Evolutionary conservation across 2,329 filamentous ascomycete species (phyloP), one percentile per base, ranked within the genome.

Genomic region (Onygena corvina): DNA sequence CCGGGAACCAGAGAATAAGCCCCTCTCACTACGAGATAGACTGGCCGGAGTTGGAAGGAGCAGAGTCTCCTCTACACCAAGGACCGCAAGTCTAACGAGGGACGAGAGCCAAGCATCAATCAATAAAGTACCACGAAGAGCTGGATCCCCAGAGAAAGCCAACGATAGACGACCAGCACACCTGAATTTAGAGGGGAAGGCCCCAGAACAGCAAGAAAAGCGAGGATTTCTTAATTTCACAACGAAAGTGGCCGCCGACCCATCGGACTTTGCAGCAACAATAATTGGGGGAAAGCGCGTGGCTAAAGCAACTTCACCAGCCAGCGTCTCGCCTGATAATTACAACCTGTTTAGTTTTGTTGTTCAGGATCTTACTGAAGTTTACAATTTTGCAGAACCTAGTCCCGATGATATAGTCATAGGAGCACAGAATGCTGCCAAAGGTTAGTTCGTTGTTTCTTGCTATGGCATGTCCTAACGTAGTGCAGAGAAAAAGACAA

Each of bases 371-470:
- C 56, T 64, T 60, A 61, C 66, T 69, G 64, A 68, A 65, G 60
- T 61, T 40, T 71, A 70, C 64, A 67, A 81, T 52, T 95, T 95
- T 70, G 74, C 82, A 73, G 79, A 80, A 64, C 89, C 90, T 49
- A 95, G 89, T 68, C 89, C 89, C 57, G 89, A 96, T 71, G 89
- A 95, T 65, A 71, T 92, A 61, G 85, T 95, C 60, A 75, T 87
- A 54, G 80, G 82, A 65, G 90, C 89, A 58, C 90, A 94, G 74
- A 82, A 58, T 54, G 66, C 62, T 60, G 65, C 82, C 69, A 84
- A 88, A 86, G 83, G 84, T 87, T 85, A 81, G 80, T 61, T 64
- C 4, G n/a, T 27, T 9, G 27, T n/a, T 35, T 9, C 5, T 3
- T 2, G 16, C 27, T 31, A 23, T 4, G 5, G 4, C 16, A 7